Conservation (phyloP, 1,284 basidiomycete genomes). For the Blastosporella zonata region DNA sequence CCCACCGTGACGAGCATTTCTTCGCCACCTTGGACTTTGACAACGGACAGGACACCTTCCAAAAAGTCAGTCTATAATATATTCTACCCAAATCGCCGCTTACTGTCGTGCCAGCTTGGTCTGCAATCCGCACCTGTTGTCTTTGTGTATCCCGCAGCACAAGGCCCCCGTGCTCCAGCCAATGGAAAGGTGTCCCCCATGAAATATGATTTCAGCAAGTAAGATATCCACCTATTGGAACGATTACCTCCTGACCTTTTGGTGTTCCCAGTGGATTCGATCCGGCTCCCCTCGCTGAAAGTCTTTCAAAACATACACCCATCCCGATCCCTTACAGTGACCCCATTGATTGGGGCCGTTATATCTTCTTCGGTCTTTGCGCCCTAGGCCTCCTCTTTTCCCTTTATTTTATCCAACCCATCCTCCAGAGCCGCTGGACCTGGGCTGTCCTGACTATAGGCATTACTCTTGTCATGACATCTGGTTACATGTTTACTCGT, state of each 20-base stretch:
- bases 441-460: conserved; percentile 71
- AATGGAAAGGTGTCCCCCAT: conserved; percentile 52
- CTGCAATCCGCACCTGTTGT: conserved; percentile 82
- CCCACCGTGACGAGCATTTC: conserved; percentile 78
- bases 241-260: conserved; percentile 1
- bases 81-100: neutral
- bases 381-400: conserved; percentile 44
- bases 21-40: conserved; percentile 91
- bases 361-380: conserved; percentile 42
- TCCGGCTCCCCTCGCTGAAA: conserved; percentile 71
- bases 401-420: conserved; percentile 63
- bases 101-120: conserved; percentile 42
- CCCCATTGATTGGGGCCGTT: conserved; percentile 67
- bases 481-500: conserved; percentile 95
- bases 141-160: conserved; percentile 69
- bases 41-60: conserved; percentile 71
- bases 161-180: conserved; percentile 62
- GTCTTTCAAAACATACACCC: conserved; percentile 71
- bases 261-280: conserved; percentile 68
- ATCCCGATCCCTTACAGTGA: conserved; percentile 70
- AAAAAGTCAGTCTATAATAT: conserved; percentile 50
- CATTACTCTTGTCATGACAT: conserved; percentile 79
- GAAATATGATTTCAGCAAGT: conserved; percentile 81
- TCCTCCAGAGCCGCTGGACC: conserved; percentile 76
- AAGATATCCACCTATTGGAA: conserved; percentile 21